These are phyloP conservation scores for Panicum hallii DNA, from an alignment of 202 grass and related monocot genomes.

Conservation along the genomic window DNA sequence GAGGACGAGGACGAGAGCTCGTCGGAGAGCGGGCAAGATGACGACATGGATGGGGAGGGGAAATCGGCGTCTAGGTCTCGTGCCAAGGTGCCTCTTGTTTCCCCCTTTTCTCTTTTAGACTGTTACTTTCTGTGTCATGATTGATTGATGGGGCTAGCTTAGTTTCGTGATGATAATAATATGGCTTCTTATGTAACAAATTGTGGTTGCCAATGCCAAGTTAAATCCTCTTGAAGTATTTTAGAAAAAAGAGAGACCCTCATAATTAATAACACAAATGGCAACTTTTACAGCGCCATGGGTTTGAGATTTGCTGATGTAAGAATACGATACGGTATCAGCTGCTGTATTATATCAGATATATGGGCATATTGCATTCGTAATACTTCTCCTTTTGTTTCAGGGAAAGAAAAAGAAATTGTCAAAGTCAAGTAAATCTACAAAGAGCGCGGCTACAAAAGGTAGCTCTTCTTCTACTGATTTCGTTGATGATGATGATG, in stretches of 20 bases:
- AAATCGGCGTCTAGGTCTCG: constrained; percentile 52
- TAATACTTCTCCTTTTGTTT: constrained; percentile 8
- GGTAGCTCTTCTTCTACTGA: constrained; percentile 34
- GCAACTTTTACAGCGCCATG: background rate
- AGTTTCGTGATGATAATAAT: background rate
- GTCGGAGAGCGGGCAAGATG: constrained; percentile 37
- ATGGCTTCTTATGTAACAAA: background rate
- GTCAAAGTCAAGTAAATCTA: constrained; percentile 46
- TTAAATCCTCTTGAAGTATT: background rate
- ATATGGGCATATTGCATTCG: background rate
- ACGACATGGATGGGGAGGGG: constrained; percentile 34
- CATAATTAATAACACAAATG: background rate
- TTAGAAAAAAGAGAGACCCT: too few species aligned
- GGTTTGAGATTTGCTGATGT: background rate
- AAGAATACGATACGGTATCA: background rate
- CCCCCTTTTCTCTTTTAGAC: background rate
- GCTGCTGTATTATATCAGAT: background rate
- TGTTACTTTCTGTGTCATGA: background rate
- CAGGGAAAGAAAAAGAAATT: constrained; percentile 65
- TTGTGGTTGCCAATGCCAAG: background rate
- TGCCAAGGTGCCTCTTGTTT: constrained; percentile 45
- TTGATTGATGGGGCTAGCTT: background rate
- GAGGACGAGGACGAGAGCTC: constrained; percentile 25
- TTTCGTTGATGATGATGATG: constrained; percentile 66
- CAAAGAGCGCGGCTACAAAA: constrained; percentile 35